Evolutionary conservation across 139 green algal genomes (phyloP).

Genomic region (Cymbomonas tetramitiformis): DNA sequence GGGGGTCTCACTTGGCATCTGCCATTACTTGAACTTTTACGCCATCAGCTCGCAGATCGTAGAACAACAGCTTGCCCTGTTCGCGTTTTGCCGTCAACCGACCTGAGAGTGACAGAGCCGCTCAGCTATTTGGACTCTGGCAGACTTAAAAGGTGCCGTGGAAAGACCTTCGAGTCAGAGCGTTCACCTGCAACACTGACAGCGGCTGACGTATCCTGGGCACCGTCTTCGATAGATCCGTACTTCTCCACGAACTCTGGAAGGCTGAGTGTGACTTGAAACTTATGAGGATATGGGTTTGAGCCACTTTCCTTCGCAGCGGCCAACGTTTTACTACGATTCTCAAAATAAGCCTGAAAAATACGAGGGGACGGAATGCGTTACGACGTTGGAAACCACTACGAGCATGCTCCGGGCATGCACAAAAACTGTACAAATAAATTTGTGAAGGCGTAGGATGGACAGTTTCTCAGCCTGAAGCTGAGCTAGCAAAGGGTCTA

Average conservation of each 20-base stretch:
- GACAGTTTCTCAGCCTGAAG: too few relatives aligned
- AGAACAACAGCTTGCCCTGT: constrained; percentile 91
- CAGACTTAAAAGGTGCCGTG: too few relatives aligned
- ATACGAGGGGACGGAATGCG: too few relatives aligned
- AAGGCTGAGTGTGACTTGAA: constrained; percentile 51
- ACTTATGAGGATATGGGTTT: constrained; percentile 99
- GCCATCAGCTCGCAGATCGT: constrained; percentile 77
- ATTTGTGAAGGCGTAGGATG: too few relatives aligned
- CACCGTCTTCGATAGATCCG: constrained; percentile 38
- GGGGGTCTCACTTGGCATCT: constrained; percentile 63
- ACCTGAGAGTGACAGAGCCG: too few relatives aligned
- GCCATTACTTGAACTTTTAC: constrained; percentile 89
- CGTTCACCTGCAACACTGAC: constrained; percentile 36
- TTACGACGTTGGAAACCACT: too few relatives aligned
- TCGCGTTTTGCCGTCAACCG: constrained; percentile 70
- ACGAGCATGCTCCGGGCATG: too few relatives aligned
- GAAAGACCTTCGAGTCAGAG: not conserved
- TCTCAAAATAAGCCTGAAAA: constrained; percentile 68
- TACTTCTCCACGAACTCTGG: constrained; percentile 71
- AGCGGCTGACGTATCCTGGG: constrained; percentile 33
- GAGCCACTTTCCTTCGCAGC: constrained; percentile 55
- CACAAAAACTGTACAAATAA: too few relatives aligned
- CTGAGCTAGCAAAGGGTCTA: too few relatives aligned
- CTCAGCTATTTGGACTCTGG: not conserved
- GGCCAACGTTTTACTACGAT: constrained; percentile 52